These are phyloP conservation scores for Tetrahymena malaccensis DNA, from an alignment of 73 alveolate species.

Conservation along the genomic window DNA sequence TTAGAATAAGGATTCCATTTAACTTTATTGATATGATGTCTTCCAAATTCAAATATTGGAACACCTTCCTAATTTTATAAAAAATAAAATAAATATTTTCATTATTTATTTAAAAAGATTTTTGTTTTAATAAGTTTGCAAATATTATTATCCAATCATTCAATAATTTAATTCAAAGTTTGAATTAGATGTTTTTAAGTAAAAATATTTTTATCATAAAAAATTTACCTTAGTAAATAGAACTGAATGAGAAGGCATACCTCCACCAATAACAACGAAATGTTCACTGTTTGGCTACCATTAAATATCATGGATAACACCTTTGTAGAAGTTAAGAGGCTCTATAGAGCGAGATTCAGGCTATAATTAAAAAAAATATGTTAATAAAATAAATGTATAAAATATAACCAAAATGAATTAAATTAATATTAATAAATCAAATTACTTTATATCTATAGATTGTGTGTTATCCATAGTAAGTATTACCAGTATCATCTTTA, in stretches of 20 bases:
- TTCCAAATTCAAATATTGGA: neutral
- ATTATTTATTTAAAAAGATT: neutral
- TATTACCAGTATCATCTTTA: neutral
- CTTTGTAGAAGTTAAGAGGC: neutral
- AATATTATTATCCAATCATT: too few species aligned
- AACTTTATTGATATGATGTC: neutral
- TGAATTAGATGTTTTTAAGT: too few species aligned
- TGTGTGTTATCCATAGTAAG: neutral
- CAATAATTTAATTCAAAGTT: too few species aligned
- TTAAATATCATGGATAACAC: neutral
- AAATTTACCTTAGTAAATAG: neutral
- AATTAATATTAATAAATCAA: too few species aligned
- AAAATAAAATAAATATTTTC: too few species aligned
- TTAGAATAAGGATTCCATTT: neutral
- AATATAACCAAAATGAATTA: neutral
- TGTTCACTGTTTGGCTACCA: neutral
- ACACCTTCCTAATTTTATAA: neutral
- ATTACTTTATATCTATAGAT: neutral
- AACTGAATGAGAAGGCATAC: neutral
- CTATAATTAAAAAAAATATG: neutral
- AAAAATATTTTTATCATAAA: too few species aligned
- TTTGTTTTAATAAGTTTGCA: too few species aligned
- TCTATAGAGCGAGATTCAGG: neutral
- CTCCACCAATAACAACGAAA: neutral
- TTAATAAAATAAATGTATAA: neutral